Base-by-base conservation (phyloP, 169 alveolate genomes). In the Cystoisospora suis region DNA sequence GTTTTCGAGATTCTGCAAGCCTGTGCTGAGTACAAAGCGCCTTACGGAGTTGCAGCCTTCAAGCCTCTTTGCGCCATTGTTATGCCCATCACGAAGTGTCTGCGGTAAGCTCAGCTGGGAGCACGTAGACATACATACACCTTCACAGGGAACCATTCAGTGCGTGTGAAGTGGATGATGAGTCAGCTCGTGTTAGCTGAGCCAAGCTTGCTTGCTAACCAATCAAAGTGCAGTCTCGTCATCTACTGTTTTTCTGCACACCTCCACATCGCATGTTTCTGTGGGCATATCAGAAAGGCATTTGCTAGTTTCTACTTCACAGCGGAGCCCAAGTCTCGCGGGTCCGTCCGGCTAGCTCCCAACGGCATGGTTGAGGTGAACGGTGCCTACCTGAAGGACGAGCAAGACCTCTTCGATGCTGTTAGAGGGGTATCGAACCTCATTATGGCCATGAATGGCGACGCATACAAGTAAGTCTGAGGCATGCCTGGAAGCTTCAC, bases 311-410 rank as follows among this genome's bases (percentile, higher is more conserved):
- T 94, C 81, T 93, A 94, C 87, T 93, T 94, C 77, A 93, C 95
- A 9, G 75, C 96, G 40, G 96, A 94, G 75, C 96, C 96, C 40
- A 94, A 94, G 42, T 90, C 94, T 0, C 75, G 96, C 23, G 96
- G 95, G n/a, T 75, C 88, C 77, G 70, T 94, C 40, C 79, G 89
- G 20, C 93, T 94, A 38, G 65, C 87, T 15, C 86, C 90, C 40
- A 56, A 80, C 44, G 95, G 96, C 38, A 87, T 70, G 81, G 90
- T 94, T 40, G 93, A 88, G 40, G 46, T 94, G 36, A 90, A 91
- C 89, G 96, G 93, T 34, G 90, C 91, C 56, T 94, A 94, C 85
- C 87, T 93, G 6, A 83, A 61, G 5, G 92, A 93, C 7, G 90
- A 87, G 77, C 94, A 93, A 72, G 96, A 94, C 38, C 85, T 85